Evolutionary conservation across 805 yeast genomes (phyloP).

Genomic region (Lipomyces yamadae): DNA sequence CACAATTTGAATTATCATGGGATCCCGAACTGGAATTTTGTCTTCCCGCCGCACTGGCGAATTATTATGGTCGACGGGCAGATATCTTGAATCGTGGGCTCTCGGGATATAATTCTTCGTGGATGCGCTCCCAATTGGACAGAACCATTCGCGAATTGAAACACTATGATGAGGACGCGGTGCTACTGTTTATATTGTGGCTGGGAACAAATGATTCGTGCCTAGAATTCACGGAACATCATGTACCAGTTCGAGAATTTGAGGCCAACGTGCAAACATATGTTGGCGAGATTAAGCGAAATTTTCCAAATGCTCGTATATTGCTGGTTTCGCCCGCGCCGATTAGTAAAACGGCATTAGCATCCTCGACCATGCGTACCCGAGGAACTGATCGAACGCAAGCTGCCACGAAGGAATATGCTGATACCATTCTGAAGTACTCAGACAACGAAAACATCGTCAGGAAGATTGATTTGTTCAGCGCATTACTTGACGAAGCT

Average conservation of each 20-base stretch:
- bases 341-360: conserved; percentile 22
- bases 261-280: conserved; percentile 8
- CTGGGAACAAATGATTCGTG: conserved; percentile 36
- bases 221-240: conserved; percentile 28
- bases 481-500: conserved; percentile 35
- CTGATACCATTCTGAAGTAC: conserved; percentile 22
- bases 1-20: conserved; percentile 40
- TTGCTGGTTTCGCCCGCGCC: conserved; percentile 33
- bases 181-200: conserved; percentile 36
- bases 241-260: conserved; percentile 20
- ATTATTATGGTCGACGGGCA: conserved; percentile 31
- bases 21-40: conserved; percentile 26
- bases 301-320: conserved; percentile 21
- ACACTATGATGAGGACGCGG: conserved; percentile 4
- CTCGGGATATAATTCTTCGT: conserved; percentile 34
- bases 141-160: conserved; percentile 26
- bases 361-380: conserved; percentile 19
- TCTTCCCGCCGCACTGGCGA: conserved; percentile 39
- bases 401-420: conserved; percentile 23
- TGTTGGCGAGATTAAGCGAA: conserved; percentile 12
- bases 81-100: conserved; percentile 37
- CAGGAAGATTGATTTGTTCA: conserved; percentile 22
- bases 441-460: conserved; percentile 4
- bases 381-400: conserved; percentile 32
- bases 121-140: conserved; percentile 34